Conservation (phyloP, 768 basidiomycete genomes). For the Suillus weaverae region DNA sequence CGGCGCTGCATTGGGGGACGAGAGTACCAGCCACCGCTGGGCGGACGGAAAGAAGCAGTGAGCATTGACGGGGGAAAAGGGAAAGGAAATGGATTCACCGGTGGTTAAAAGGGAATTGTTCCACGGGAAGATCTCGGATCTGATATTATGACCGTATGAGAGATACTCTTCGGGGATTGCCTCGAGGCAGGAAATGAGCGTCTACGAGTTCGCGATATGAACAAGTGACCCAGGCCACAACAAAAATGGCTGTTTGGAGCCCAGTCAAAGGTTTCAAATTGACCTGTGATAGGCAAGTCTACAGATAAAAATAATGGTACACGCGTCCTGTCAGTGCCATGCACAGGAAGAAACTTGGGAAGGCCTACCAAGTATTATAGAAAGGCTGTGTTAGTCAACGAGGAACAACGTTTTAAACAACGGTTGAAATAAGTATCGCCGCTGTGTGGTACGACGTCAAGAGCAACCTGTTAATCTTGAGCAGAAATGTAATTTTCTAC, state of each 20-base stretch:
- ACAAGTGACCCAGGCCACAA: constrained; percentile 1
- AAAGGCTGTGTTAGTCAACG: neutral
- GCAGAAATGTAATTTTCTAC: neutral
- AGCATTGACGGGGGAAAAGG: constrained; percentile 20
- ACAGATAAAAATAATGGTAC: constrained; percentile 2
- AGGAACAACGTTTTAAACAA: neutral
- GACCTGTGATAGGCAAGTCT: constrained; percentile 10
- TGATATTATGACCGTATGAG: constrained; percentile 9
- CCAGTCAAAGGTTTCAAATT: neutral
- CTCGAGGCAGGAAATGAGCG: constrained; percentile 25
- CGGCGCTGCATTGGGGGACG: constrained; percentile 31
- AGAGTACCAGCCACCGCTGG: constrained; percentile 22
- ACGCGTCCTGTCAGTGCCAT: constrained; percentile 7
- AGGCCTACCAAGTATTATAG: neutral
- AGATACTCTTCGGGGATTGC: constrained; percentile 14
- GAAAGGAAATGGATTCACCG: constrained; percentile 11
- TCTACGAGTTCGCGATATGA: constrained; percentile 8
- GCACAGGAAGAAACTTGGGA: neutral
- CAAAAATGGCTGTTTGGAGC: neutral
- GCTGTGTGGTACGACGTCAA: neutral
- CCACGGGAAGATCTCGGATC: constrained; percentile 11
- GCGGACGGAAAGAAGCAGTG: constrained; percentile 24
- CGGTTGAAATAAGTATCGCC: neutral
- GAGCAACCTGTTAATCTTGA: neutral
- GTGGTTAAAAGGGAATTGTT: constrained; percentile 17